phyloP scores from a whole-genome alignment of 1,284 basidiomycete genomes.

The Rhodotorula sp. region DNA sequence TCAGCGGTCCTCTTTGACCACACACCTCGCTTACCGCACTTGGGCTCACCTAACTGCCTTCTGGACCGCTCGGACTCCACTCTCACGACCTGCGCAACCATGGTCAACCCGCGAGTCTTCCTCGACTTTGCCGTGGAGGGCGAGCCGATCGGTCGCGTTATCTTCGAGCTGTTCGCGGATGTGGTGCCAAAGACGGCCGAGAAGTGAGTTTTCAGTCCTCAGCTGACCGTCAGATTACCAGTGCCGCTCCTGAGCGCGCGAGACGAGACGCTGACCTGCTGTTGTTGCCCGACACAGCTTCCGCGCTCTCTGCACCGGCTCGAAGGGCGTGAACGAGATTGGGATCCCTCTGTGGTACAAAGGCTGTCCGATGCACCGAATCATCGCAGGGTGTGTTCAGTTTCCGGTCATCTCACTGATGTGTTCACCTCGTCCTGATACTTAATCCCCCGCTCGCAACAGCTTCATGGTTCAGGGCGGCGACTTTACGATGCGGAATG shows the following conservation, averaged over 20 bases:
- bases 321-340: constrained; percentile 67
- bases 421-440: neutral
- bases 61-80: neutral
- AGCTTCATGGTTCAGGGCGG: constrained; percentile 74
- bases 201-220: constrained; percentile 54
- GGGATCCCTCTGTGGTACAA: constrained; percentile 77
- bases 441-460: constrained; percentile 42
- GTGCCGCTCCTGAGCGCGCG: no score
- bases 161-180: constrained; percentile 78
- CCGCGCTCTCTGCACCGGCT: constrained; percentile 81
- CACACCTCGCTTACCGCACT: neutral
- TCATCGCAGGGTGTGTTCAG: constrained; percentile 55
- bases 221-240: no score
- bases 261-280: neutral
- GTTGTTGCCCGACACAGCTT: constrained; percentile 59
- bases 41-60: neutral
- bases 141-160: constrained; percentile 64
- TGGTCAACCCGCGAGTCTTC: constrained; percentile 64
- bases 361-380: constrained; percentile 71
- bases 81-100: constrained; percentile 30
- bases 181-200: constrained; percentile 77
- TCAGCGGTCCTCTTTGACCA: neutral
- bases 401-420: neutral
- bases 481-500: constrained; percentile 45
- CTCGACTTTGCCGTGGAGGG: constrained; percentile 60